phyloP scores from a whole-genome alignment of 2,329 filamentous ascomycete species.

The Penicillium sp. region DNA sequence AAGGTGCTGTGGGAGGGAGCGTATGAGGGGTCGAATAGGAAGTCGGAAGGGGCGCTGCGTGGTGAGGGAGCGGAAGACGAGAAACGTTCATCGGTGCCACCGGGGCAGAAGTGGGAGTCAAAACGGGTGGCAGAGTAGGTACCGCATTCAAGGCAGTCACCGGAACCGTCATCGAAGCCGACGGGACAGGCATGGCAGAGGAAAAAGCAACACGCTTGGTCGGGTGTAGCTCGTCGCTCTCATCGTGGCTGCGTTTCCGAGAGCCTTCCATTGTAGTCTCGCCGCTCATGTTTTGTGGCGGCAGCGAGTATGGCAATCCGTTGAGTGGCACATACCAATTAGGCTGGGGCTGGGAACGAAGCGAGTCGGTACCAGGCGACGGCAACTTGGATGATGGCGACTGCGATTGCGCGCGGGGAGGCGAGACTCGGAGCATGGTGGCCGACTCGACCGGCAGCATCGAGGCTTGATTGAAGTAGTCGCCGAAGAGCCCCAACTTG shows the following conservation, averaged over 20 bases:
- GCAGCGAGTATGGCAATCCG: slow-evolving; percentile 24
- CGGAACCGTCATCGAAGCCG: slow-evolving; percentile 28
- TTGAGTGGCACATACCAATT: slow-evolving; percentile 31
- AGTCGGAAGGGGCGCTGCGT: slow-evolving; percentile 68
- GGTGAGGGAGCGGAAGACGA: slow-evolving; percentile 68
- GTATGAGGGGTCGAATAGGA: slow-evolving; percentile 46
- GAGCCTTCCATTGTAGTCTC: slow-evolving; percentile 23
- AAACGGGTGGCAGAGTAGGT: slow-evolving; percentile 36
- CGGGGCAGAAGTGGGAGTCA: slow-evolving; percentile 36
- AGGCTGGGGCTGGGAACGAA: slow-evolving; percentile 26
- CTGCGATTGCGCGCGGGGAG: slow-evolving; percentile 31
- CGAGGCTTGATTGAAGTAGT: slow-evolving; percentile 74
- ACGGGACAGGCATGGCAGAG: slow-evolving; percentile 21
- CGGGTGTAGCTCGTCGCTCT: slow-evolving; percentile 54
- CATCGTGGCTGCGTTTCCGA: slow-evolving; percentile 62
- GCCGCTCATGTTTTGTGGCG: slow-evolving; percentile 21
- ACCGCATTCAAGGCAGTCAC: slow-evolving; percentile 26
- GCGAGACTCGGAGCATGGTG: slow-evolving; percentile 35
- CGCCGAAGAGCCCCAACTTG: slow-evolving; percentile 77
- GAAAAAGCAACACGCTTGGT: slow-evolving; percentile 50
- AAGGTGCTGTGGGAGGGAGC: slow-evolving; percentile 41
- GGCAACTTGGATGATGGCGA: slow-evolving; percentile 40
- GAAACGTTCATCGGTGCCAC: slow-evolving; percentile 41
- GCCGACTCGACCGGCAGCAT: slow-evolving; percentile 43
- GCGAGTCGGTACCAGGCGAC: slow-evolving; percentile 38